These are phyloP conservation scores for Fusarium nodosum DNA, from an alignment of 2,329 filamentous ascomycete genomes.

Conservation along the genomic window DNA sequence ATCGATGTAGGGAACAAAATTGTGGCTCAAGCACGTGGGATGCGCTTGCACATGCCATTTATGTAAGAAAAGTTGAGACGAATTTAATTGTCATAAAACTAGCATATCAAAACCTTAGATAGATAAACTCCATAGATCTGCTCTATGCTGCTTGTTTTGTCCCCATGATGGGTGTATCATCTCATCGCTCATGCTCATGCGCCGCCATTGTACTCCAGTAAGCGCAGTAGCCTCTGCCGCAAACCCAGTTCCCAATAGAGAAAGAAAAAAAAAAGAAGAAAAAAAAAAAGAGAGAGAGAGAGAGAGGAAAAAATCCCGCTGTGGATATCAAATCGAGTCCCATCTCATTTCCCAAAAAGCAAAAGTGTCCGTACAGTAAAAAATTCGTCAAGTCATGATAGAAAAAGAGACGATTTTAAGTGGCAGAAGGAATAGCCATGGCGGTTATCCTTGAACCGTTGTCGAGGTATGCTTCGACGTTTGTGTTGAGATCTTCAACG, in stretches of 20 bases:
- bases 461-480: slow-evolving; percentile 43
- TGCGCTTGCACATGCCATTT: slow-evolving; percentile 32
- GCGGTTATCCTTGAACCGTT: slow-evolving; percentile 42
- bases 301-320: slow-evolving; percentile 28
- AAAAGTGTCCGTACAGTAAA: slow-evolving; percentile 17
- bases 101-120: slow-evolving; percentile 25
- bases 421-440: slow-evolving; percentile 47
- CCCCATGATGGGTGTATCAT: slow-evolving; percentile 1
- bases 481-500: slow-evolving; percentile 33
- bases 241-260: slow-evolving; percentile 12
- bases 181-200: slow-evolving; percentile 31
- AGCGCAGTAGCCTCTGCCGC: slow-evolving; percentile 19
- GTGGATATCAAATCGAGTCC: slow-evolving; percentile 31
- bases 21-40: slow-evolving; percentile 30
- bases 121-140: slow-evolving; percentile 27
- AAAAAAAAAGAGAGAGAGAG: background rate
- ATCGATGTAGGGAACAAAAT: background rate
- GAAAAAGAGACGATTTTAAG: slow-evolving; percentile 16
- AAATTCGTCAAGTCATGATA: slow-evolving; percentile 29
- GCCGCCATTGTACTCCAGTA: slow-evolving; percentile 38
- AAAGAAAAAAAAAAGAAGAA: slow-evolving; percentile 7
- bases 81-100: slow-evolving; percentile 30
- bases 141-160: slow-evolving; percentile 28
- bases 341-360: slow-evolving; percentile 16
- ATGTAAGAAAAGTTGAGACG: slow-evolving; percentile 29